Evolutionary conservation across 2,329 filamentous ascomycete genomes (phyloP), one percentile per base, ranked within the genome.

Genomic region (Penicillium decumbens): DNA sequence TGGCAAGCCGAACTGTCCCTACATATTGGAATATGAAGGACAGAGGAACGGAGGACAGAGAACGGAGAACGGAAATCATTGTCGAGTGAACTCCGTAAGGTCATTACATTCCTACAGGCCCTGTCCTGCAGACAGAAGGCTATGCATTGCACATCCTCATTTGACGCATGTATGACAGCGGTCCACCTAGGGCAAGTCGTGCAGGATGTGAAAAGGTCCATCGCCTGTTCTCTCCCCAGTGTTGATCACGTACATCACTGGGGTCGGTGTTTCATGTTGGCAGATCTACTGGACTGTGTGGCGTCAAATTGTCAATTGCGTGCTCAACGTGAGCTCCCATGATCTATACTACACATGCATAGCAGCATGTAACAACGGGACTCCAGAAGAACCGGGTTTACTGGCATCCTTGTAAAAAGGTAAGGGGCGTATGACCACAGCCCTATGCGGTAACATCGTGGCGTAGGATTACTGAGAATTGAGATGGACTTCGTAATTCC

Each of bases 181-280:
- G 20, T 23, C 3, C 4, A 23, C 20, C 20, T 23, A 23, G 20
- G 39, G 41, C 15, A 18, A 15, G 25, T 50, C 42, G n/a, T 42
- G 45, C 33, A 49, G 23, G 6, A 25, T 28, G 12, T 23, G 15
- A 23, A 4, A 23, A 15, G n/a, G 38, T 40, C 27, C 38, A n/a
- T 40, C 38, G 6, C 32, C 20, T 43, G 41, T 27, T 37, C 33
- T 15, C 47, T 51, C 43, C 40, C 54, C 41, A 48, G 45, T 47
- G 50, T 49, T 49, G 51, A 54, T 53, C 46, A 42, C 38, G 53
- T 43, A 57, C 48, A 61, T 61, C 54, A 60, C 47, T 56, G 45
- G 46, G 27, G 33, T 18, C 25, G 30, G 41, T 35, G 54, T 60
- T 60, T 59, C 56, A 57, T 12, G 30, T 38, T 35, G 37, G 47